phyloP scores from a whole-genome alignment of 208 protist species.

The Leishmania braziliensis region DNA sequence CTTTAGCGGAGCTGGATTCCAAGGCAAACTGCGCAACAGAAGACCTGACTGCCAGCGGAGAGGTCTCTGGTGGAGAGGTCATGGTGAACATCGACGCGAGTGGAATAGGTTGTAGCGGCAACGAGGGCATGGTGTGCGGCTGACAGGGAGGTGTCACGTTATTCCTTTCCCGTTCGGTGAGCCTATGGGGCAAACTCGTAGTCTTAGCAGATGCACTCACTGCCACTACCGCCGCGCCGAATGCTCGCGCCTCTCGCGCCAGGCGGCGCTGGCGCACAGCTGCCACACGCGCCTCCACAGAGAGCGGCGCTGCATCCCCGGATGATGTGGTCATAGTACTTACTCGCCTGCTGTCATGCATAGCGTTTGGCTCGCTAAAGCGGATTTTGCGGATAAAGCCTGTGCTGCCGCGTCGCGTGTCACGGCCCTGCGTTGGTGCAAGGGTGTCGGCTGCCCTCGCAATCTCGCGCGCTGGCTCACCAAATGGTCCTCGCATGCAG shows the following conservation, averaged over 20 bases:
- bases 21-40: background rate
- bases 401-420: background rate
- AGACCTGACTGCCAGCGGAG: no score
- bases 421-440: background rate
- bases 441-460: background rate
- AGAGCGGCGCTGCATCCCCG: background rate
- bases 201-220: background rate
- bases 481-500: background rate
- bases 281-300: constrained; percentile 21
- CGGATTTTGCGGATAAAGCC: background rate
- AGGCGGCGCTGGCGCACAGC: constrained; percentile 16
- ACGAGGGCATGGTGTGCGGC: background rate
- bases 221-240: background rate
- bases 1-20: background rate
- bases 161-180: no score
- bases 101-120: background rate
- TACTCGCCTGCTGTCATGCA: background rate
- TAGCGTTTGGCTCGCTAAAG: background rate
- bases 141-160: background rate
- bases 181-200: background rate
- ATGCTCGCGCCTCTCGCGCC: background rate
- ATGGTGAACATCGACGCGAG: background rate
- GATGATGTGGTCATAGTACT: background rate
- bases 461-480: background rate
- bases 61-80: background rate